phyloP scores from a whole-genome alignment of 2,329 filamentous ascomycete species.

The Trichoderma sp. region DNA sequence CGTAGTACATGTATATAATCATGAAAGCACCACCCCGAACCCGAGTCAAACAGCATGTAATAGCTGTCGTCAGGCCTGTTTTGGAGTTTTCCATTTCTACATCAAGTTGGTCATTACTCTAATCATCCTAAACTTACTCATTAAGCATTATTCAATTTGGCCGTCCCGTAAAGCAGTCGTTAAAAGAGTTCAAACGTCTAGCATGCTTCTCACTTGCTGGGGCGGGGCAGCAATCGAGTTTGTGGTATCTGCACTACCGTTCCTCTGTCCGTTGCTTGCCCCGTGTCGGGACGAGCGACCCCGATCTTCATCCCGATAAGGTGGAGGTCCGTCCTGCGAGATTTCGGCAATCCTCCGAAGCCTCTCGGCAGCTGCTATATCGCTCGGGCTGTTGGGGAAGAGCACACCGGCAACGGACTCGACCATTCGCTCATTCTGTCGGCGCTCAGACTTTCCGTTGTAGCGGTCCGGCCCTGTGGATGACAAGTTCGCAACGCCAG shows the following conservation, averaged over 20 bases:
- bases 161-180: neutral
- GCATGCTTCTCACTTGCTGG: slow-evolving; percentile 58
- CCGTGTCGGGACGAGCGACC: slow-evolving; percentile 28
- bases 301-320: slow-evolving; percentile 35
- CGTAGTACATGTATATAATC: neutral
- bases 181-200: slow-evolving; percentile 47
- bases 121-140: neutral
- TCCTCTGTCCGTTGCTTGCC: slow-evolving; percentile 39
- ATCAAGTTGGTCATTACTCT: neutral
- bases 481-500: slow-evolving; percentile 30
- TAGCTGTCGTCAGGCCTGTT: neutral
- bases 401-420: slow-evolving; percentile 46
- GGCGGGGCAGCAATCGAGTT: slow-evolving; percentile 48
- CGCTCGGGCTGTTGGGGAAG: slow-evolving; percentile 49
- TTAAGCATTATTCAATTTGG: neutral
- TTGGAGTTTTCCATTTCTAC: neutral
- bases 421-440: slow-evolving; percentile 45
- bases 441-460: slow-evolving; percentile 44
- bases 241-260: slow-evolving; percentile 46
- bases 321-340: slow-evolving; percentile 45
- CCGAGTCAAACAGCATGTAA: neutral
- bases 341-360: slow-evolving; percentile 40
- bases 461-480: slow-evolving; percentile 33
- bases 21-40: neutral
- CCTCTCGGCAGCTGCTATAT: slow-evolving; percentile 30